A percentile compares a stretch with the other conserved stretches of the same genome.
phyloP scores from a whole-genome alignment of 2,329 filamentous ascomycete species.

The Chalara sp. region DNA sequence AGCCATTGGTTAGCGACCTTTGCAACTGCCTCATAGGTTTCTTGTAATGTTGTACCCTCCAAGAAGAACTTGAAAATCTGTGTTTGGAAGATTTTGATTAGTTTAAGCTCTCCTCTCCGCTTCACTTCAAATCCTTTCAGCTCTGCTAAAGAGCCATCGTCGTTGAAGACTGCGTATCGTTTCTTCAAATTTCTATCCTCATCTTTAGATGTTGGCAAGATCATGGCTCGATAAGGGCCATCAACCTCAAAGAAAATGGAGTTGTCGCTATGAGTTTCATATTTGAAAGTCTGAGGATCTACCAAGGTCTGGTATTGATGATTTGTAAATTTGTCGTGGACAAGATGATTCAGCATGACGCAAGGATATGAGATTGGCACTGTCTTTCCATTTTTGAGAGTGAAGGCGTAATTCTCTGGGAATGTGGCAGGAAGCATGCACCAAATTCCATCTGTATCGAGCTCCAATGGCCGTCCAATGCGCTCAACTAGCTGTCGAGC shows the following conservation, averaged over 20 bases:
- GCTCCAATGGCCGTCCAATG: conserved; percentile 83
- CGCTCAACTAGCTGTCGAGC: conserved; percentile 89
- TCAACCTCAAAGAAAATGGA: conserved; percentile 99
- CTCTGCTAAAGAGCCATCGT: conserved; percentile 91
- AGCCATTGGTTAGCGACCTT: conserved; percentile 96
- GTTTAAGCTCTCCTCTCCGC: conserved; percentile 91
- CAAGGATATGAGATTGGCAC: conserved; percentile 95
- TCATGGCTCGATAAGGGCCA: conserved; percentile 95
- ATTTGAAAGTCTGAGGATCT: conserved; percentile 74
- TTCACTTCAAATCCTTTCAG: conserved; percentile 98
- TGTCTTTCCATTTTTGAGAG: conserved; percentile 93
- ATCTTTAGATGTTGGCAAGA: conserved; percentile 93
- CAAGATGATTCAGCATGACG: conserved; percentile 97
- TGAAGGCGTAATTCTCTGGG: conserved; percentile 93
- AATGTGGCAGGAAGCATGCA: conserved; percentile 96
- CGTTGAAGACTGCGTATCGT: conserved; percentile 97
- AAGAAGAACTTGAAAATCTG: conserved; percentile 99
- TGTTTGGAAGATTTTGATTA: conserved; percentile 99
- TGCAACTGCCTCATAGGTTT: conserved; percentile 87
- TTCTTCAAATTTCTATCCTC: conserved; percentile 99
- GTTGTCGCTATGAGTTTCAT: conserved; percentile 97
- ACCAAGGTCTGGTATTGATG: conserved; percentile 91
- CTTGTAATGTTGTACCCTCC: conserved; percentile 77
- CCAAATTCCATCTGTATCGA: conserved; percentile 99
- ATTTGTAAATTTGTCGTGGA: conserved; percentile 92